These are phyloP conservation scores for Abrus pulchellus DNA, from an alignment of 306 rosid species.

Conservation along the genomic window DNA sequence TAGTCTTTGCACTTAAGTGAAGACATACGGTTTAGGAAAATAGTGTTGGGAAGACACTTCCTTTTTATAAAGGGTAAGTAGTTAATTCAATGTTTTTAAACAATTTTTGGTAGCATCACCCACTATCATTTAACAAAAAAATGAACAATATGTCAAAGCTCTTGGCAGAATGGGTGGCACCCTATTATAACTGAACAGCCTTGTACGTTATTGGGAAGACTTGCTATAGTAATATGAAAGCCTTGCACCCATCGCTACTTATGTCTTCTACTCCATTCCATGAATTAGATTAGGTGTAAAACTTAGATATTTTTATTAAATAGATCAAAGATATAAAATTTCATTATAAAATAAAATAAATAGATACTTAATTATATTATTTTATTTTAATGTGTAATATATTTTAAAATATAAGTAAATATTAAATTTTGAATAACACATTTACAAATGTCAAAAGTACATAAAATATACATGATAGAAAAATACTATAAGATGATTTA, in stretches of 20 bases:
- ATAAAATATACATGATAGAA: too few relatives aligned
- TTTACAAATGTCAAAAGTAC: too few relatives aligned
- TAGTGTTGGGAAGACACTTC: neutral
- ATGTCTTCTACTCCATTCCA: conserved; percentile 48
- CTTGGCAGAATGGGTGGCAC: conserved; percentile 38
- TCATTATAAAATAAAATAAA: too few relatives aligned
- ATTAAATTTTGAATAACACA: too few relatives aligned
- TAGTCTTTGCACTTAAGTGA: conserved; percentile 42
- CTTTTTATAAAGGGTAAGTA: neutral
- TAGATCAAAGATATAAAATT: too few relatives aligned
- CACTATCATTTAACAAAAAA: neutral
- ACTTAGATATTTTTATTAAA: too few relatives aligned
- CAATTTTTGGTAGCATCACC: neutral
- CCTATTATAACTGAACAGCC: conserved; percentile 21
- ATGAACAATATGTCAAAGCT: neutral
- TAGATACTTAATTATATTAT: too few relatives aligned
- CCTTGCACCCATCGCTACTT: conserved; percentile 72
- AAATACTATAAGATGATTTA: too few relatives aligned
- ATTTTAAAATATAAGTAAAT: too few relatives aligned
- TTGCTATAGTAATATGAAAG: conserved; percentile 40
- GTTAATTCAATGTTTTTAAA: neutral
- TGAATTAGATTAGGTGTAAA: conserved; percentile 22
- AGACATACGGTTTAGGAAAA: conserved; percentile 7
- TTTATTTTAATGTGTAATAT: too few relatives aligned
- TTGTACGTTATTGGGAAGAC: neutral